phyloP scores from a whole-genome alignment of 2,329 filamentous ascomycete species.

The Xylariaceae sp. region DNA sequence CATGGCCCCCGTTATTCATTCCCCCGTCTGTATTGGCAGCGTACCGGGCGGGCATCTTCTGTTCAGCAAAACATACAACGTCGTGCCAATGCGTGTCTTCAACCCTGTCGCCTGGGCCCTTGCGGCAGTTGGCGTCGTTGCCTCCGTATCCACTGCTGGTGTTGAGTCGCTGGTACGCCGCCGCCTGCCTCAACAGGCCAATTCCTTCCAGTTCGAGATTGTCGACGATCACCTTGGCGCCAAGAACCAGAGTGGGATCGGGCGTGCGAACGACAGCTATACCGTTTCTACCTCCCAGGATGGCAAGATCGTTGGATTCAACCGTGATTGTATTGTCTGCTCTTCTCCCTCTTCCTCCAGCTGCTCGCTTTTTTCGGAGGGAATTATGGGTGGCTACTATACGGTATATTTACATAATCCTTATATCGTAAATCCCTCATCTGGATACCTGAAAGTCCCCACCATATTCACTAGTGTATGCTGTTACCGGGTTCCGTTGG shows the following conservation, averaged over 20 bases:
- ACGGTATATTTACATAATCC: no score
- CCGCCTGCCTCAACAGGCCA: conserved; percentile 15
- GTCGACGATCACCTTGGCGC: not conserved
- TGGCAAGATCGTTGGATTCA: conserved; percentile 16
- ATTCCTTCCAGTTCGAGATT: conserved; percentile 14
- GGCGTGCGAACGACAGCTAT: conserved; percentile 16
- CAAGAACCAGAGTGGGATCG: not conserved
- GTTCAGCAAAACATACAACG: not conserved
- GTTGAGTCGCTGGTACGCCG: conserved; percentile 15
- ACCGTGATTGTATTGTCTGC: no score
- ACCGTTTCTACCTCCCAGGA: conserved; percentile 10
- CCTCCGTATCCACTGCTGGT: conserved; percentile 12
- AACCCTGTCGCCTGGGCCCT: conserved; percentile 9
- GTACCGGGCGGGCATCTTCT: no score
- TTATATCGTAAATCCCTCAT: no score
- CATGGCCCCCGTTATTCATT: no score
- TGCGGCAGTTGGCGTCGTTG: conserved; percentile 7
- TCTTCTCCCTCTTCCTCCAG: no score
- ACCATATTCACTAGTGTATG: no score
- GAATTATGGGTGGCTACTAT: no score
- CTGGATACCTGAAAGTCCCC: no score
- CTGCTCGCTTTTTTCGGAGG: no score
- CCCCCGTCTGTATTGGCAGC: no score
- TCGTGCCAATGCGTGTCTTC: conserved; percentile 10
- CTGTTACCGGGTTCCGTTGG: no score